A percentile compares a stretch with the other conserved stretches of the same genome.
These are phyloP conservation scores for Wickerhamomyces subpelliculosus DNA, from an alignment of 805 yeast species.

Conservation along the genomic window DNA sequence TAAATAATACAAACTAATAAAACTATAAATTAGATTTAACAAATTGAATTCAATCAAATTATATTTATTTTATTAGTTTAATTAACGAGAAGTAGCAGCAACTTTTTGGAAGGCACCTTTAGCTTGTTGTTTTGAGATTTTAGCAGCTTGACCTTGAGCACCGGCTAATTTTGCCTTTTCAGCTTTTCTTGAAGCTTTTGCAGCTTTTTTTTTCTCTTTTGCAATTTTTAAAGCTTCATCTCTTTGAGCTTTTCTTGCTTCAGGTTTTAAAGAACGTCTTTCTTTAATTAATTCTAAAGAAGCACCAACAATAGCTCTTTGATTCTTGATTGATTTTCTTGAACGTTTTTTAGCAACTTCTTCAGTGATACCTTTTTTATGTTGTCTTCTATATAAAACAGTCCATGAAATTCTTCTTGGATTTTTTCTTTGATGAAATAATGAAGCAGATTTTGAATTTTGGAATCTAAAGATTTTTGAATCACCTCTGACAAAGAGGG, in stretches of 20 bases:
- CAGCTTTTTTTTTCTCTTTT: conserved; percentile 86
- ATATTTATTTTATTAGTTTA: conserved; percentile 2
- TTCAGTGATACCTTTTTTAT: conserved; percentile 99
- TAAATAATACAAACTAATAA: no score
- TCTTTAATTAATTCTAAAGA: conserved; percentile 96
- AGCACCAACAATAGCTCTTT: conserved; percentile 99
- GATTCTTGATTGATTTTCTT: conserved; percentile 96
- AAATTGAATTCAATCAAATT: not conserved
- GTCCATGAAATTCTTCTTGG: conserved; percentile 99
- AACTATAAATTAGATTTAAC: no score
- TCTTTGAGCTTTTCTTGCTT: conserved; percentile 97
- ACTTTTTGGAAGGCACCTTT: conserved; percentile 98
- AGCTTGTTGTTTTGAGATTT: conserved; percentile 91
- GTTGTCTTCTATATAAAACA: conserved; percentile 98
- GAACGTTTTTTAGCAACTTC: conserved; percentile 95
- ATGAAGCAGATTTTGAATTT: conserved; percentile 93
- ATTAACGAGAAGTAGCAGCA: conserved; percentile 93
- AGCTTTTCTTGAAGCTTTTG: conserved; percentile 92
- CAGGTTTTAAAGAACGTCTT: conserved; percentile 94
- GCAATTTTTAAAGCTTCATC: conserved; percentile 78
- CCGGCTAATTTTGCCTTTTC: conserved; percentile 81
- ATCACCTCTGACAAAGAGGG: conserved; percentile 98
- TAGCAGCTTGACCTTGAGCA: conserved; percentile 66
- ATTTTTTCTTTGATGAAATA: conserved; percentile 99
- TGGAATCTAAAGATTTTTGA: conserved; percentile 99